These are phyloP conservation scores for Mycena sp. DNA, from an alignment of 1,284 basidiomycete species.

Conservation along the genomic window DNA sequence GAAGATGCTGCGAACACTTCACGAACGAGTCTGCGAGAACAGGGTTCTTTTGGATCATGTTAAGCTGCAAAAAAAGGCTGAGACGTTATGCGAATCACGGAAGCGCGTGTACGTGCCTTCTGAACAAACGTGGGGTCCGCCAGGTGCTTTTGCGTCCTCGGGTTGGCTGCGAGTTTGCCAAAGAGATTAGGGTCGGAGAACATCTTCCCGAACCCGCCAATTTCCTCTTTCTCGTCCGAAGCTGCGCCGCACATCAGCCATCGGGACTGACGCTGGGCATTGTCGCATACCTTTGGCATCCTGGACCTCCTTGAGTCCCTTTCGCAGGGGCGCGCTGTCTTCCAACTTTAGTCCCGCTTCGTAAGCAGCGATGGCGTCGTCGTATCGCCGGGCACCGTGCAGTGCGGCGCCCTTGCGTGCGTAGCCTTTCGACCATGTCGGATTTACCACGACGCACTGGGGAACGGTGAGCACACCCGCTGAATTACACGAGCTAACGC, in stretches of 20 bases:
- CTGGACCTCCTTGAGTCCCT: conserved; percentile 89
- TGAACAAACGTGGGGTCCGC: conserved; percentile 85
- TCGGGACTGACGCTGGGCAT: neutral
- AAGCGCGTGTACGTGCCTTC: conserved; percentile 51
- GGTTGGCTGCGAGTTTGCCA: conserved; percentile 86
- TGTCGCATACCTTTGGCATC: conserved; percentile 73
- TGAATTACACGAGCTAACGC: conserved; percentile 16
- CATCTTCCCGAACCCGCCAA: conserved; percentile 76
- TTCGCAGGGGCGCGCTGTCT: conserved; percentile 83
- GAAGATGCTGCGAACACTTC: neutral
- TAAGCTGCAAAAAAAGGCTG: conserved; percentile 51
- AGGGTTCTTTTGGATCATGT: conserved; percentile 72
- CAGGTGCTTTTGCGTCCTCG: conserved; percentile 86
- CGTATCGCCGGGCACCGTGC: conserved; percentile 83
- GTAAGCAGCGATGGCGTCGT: conserved; percentile 87
- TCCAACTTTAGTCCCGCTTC: conserved; percentile 85
- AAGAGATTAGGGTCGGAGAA: conserved; percentile 89
- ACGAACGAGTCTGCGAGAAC: conserved; percentile 62
- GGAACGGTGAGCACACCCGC: conserved; percentile 4
- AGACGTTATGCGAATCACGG: conserved; percentile 1
- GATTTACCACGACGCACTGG: conserved; percentile 82
- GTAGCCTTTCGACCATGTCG: conserved; percentile 92
- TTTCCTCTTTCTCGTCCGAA: conserved; percentile 53
- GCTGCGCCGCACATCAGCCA: conserved; percentile 32
- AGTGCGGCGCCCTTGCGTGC: conserved; percentile 95